Conservation (phyloP, 306 rosid genomes). For the Casuarina equisetifolia region DNA sequence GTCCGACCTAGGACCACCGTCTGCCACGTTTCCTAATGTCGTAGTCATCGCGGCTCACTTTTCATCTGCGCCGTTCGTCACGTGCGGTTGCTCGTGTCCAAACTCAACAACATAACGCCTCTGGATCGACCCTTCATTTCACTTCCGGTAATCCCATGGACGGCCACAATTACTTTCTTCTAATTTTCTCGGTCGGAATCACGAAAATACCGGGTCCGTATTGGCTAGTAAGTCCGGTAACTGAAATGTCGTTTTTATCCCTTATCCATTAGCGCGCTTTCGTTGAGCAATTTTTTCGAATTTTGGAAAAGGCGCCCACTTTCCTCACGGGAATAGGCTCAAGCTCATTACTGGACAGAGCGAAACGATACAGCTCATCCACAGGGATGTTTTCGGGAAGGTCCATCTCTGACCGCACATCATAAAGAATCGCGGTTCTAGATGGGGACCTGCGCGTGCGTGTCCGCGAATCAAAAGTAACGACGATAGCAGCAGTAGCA, state of each 20-base stretch:
- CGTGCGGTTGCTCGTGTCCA: slow-evolving; percentile 17
- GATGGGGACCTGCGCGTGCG: not conserved
- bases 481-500: not conserved
- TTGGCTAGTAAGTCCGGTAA: not conserved
- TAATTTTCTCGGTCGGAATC: too few species aligned
- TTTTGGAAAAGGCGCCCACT: slow-evolving; percentile 28
- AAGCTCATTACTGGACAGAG: not conserved
- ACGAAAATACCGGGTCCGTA: not conserved
- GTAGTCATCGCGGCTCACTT: not conserved
- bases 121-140: slow-evolving; percentile 6
- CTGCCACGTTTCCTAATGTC: slow-evolving; percentile 10
- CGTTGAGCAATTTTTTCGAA: slow-evolving; percentile 12
- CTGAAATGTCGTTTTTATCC: slow-evolving; percentile 24
- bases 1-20: slow-evolving; percentile 20
- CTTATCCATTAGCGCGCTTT: slow-evolving; percentile 30
- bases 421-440: not conserved
- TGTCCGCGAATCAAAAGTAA: not conserved
- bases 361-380: not conserved
- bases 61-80: not conserved
- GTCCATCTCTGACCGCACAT: not conserved
- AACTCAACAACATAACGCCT: not conserved
- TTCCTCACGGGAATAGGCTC: slow-evolving; percentile 22
- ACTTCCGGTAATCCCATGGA: slow-evolving; percentile 6
- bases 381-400: not conserved
- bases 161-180: too few species aligned